A percentile compares a stretch with the other conserved stretches of the same genome.
These are phyloP conservation scores for Jackrogersella multiformis DNA, from an alignment of 495 filamentous ascomycete species.

Conservation along the genomic window DNA sequence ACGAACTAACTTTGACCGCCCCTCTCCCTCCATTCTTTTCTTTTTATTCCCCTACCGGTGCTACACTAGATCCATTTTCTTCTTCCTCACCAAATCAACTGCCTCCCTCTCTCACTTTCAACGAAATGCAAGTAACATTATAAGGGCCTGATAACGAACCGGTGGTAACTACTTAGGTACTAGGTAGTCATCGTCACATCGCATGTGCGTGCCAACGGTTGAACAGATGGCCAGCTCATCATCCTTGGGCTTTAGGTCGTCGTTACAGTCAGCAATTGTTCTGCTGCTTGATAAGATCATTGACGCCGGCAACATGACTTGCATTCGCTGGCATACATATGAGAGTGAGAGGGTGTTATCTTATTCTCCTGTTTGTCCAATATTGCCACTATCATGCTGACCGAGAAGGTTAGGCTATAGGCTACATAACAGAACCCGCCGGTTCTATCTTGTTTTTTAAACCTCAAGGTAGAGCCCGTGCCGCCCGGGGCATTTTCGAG, in stretches of 20 bases:
- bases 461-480: conserved; percentile 10
- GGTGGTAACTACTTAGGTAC: background rate
- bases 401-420: background rate
- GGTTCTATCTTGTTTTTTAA: no score
- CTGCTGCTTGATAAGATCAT: background rate
- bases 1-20: conserved; percentile 6
- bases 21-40: conserved; percentile 1
- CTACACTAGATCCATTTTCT: background rate
- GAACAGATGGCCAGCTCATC: conserved; percentile 19
- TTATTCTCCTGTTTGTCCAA: no score
- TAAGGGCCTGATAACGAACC: conserved; percentile 10
- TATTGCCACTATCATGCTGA: conserved; percentile 24
- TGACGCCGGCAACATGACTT: no score
- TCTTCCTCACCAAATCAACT: conserved; percentile 12
- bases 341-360: no score
- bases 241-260: conserved; percentile 3
- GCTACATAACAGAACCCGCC: no score
- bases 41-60: background rate
- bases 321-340: no score
- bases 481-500: conserved; percentile 26
- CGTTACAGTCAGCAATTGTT: background rate
- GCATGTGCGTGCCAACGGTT: conserved; percentile 14
- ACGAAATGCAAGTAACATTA: conserved; percentile 29
- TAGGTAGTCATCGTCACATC: conserved; percentile 11
- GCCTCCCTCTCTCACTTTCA: background rate